These are phyloP conservation scores for Barnettozyma sucrosica DNA, from an alignment of 805 yeast genomes.

Conservation along the genomic window DNA sequence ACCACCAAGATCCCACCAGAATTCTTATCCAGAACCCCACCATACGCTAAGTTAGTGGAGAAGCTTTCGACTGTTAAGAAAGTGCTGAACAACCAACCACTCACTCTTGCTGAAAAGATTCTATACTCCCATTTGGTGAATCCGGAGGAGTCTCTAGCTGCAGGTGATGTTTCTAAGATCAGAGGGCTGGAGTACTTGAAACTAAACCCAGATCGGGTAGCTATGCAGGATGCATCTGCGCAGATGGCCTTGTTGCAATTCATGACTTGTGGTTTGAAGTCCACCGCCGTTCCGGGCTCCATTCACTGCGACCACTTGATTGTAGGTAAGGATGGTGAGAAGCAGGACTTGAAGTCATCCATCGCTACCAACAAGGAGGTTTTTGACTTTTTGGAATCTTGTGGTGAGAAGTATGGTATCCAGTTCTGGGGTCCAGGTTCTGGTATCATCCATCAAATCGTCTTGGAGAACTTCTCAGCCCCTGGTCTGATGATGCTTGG, in stretches of 20 bases:
- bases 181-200: constrained; percentile 90
- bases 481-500: constrained; percentile 98
- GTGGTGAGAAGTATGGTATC: constrained; percentile 92
- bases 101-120: constrained; percentile 92
- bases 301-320: constrained; percentile 98
- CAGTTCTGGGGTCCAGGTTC: constrained; percentile 99
- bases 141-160: constrained; percentile 75
- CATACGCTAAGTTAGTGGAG: constrained; percentile 67
- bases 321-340: constrained; percentile 94
- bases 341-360: constrained; percentile 73
- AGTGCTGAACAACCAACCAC: constrained; percentile 63
- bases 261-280: constrained; percentile 90
- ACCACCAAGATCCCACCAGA: constrained; percentile 43
- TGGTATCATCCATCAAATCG: constrained; percentile 97
- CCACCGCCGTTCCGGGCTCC: constrained; percentile 88
- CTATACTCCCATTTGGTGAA: constrained; percentile 87
- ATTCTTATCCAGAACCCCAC: constrained; percentile 72
- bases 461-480: constrained; percentile 90
- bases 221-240: constrained; percentile 99
- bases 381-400: constrained; percentile 86
- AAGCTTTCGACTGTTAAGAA: constrained; percentile 59
- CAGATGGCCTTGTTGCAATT: constrained; percentile 98
- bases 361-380: constrained; percentile 88
- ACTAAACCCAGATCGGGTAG: constrained; percentile 94
- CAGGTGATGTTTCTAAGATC: constrained; percentile 44